Evolutionary conservation across 345 rosid species (phyloP), one percentile per base, ranked within the genome.

Genomic region (Camelina hispida): DNA sequence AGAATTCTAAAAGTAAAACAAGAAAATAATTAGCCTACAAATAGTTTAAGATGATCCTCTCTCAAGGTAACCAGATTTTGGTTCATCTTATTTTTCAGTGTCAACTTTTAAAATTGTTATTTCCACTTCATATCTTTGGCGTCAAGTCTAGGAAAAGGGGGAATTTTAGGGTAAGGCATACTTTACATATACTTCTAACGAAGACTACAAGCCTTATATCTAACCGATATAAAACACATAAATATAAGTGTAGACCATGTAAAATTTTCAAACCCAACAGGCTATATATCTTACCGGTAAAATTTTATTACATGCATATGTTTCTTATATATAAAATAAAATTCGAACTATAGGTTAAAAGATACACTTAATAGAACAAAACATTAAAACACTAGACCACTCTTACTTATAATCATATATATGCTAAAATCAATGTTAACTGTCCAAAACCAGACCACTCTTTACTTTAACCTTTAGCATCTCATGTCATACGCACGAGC

Each of bases 71-170:
- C 56, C 56, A 72, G 30, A 62, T 7, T 23, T 28, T 18, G 11
- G 57, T 22, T 47, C 30, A 37, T 38, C 20, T 53, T 50, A n/a
- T 54, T 54, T 56, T 18, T 67, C 20, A 28, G 18, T 55, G 53
- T 42, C 42, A 9, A 53, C 38, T 12, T 35, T 48, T 50, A 1
- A 9, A 47, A 2, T 7, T 47, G 4, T 25, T 46, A 16, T 22
- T n/a, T 23, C 17, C 16, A 16, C 52, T 69, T 76, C 43, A 23
- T 44, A 62, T 62, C 60, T 69, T 76, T 76, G 60, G 66, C 75
- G 71, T 69, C 60, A 76, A 76, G 71, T 46, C 22, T 38, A 52
- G 74, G 70, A 44, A 69, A 69, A 62, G 59, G 55, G 34, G 42
- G 54, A 22, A 16, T 54, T 69, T 22, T 75, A 54, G 66, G 71